A percentile compares a stretch with the other conserved stretches of the same genome.
Conservation (phyloP, 768 basidiomycete genomes). For the Amanita jacksonii region DNA sequence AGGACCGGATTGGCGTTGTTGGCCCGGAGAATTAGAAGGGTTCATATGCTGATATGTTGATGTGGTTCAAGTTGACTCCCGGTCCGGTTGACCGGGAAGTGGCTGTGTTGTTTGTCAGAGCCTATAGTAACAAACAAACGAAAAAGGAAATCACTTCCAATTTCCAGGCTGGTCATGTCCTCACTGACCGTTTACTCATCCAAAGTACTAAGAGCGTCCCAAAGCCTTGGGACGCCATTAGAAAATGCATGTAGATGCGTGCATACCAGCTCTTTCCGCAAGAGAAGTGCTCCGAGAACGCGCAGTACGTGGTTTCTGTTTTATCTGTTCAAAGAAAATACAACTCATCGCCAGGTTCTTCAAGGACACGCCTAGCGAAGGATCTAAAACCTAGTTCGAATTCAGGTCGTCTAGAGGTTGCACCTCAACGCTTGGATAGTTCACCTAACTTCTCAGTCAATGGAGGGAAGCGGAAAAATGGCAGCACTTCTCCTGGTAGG, state of each 20-base stretch:
- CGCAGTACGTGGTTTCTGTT: not conserved
- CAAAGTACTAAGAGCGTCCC: not conserved
- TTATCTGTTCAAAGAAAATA: not conserved
- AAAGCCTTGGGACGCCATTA: not conserved
- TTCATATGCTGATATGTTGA: no score
- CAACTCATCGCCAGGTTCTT: constrained; percentile 3
- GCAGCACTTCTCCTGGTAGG: not conserved
- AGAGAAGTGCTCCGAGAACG: not conserved
- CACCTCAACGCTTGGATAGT: not conserved
- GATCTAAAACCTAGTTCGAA: not conserved
- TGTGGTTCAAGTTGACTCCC: no score
- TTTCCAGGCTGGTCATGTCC: not conserved
- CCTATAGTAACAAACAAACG: not conserved
- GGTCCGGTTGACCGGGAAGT: no score
- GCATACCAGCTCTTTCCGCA: not conserved
- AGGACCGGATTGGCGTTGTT: no score
- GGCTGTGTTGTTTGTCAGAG: no score
- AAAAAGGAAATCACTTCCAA: not conserved
- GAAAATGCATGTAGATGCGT: not conserved
- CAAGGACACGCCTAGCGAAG: constrained; percentile 7
- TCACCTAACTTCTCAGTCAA: not conserved
- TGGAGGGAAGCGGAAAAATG: not conserved
- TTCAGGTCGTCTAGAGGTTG: constrained; percentile 2
- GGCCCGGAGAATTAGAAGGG: no score
- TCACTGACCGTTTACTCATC: not conserved